A percentile compares a stretch with the other conserved stretches of the same genome.
Conservation (phyloP, 164 flowering plant species). For the Macadamia integrifolia region DNA sequence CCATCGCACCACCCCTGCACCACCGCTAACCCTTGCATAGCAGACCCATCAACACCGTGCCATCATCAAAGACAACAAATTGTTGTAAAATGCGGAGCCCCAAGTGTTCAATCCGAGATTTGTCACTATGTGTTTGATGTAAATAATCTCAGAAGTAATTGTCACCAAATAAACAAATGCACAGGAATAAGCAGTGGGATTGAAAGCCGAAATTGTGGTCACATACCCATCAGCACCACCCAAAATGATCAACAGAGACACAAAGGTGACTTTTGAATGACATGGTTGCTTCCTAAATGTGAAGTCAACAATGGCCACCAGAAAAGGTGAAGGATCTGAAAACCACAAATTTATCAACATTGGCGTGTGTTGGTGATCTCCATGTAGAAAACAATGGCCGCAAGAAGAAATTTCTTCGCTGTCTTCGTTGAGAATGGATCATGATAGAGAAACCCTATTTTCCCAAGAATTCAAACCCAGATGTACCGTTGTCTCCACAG, state of each 20-base stretch:
- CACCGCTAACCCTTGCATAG: no score
- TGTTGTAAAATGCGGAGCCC: no score
- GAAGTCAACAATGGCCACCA: slow-evolving; percentile 55
- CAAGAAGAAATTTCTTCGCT: slow-evolving; percentile 68
- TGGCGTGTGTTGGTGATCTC: slow-evolving; percentile 78
- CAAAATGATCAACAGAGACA: slow-evolving; percentile 48
- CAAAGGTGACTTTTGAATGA: slow-evolving; percentile 55
- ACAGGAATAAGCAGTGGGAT: slow-evolving; percentile 65
- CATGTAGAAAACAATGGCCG: slow-evolving; percentile 63
- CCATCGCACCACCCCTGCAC: no score
- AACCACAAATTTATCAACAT: slow-evolving; percentile 71
- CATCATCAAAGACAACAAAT: slow-evolving; percentile 55
- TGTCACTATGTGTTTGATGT: slow-evolving; percentile 23
- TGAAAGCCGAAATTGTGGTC: slow-evolving; percentile 60
- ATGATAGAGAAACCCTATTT: slow-evolving; percentile 17
- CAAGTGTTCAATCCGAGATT: no score
- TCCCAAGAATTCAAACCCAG: no score
- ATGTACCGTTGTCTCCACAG: no score
- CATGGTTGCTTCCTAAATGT: slow-evolving; percentile 53
- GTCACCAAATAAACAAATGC: slow-evolving; percentile 67
- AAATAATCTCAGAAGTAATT: slow-evolving; percentile 72
- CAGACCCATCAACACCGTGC: no score
- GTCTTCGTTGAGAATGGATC: slow-evolving; percentile 40
- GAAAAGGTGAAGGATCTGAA: slow-evolving; percentile 61
- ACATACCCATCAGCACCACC: slow-evolving; percentile 72